These are phyloP conservation scores for Cantharellus cinnabarinus DNA, from an alignment of 768 basidiomycete species.

Conservation along the genomic window DNA sequence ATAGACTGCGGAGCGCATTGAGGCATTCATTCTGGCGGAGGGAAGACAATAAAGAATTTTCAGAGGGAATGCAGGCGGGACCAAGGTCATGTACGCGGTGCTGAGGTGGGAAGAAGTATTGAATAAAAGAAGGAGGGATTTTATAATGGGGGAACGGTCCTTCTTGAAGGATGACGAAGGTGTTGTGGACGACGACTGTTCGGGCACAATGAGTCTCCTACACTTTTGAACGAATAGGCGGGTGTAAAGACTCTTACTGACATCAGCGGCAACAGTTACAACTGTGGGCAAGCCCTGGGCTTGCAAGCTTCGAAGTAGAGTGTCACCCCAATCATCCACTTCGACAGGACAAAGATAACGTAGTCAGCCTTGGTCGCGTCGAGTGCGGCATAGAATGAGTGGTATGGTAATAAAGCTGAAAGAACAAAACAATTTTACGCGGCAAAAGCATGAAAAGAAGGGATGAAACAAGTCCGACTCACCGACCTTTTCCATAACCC, in stretches of 20 bases:
- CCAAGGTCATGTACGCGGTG: constrained; percentile 51
- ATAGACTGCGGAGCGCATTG: constrained; percentile 53
- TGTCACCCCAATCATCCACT: constrained; percentile 73
- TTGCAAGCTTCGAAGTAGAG: constrained; percentile 67
- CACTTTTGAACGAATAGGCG: not conserved
- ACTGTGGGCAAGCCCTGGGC: constrained; percentile 78
- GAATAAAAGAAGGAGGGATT: constrained; percentile 88
- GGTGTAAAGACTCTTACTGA: not conserved
- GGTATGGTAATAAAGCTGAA: no score
- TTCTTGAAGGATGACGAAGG: constrained; percentile 20
- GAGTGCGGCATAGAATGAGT: constrained; percentile 51
- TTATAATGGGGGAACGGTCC: constrained; percentile 44
- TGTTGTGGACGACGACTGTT: constrained; percentile 6
- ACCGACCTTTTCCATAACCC: constrained; percentile 59
- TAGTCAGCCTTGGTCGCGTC: constrained; percentile 87
- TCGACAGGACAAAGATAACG: constrained; percentile 70
- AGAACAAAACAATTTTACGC: no score
- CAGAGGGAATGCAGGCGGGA: constrained; percentile 24
- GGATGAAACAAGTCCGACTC: constrained; percentile 74
- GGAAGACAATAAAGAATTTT: constrained; percentile 18
- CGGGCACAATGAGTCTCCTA: constrained; percentile 6
- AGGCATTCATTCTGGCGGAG: constrained; percentile 32
- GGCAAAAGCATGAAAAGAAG: no score
- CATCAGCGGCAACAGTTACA: constrained; percentile 33
- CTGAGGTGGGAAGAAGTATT: constrained; percentile 81